Percentiles rank a stretch among this genome's conserved stretches.
Evolutionary conservation across 352 stramenopile genomes (phyloP).

Genomic region (Globisporangium recalcitrans): DNA sequence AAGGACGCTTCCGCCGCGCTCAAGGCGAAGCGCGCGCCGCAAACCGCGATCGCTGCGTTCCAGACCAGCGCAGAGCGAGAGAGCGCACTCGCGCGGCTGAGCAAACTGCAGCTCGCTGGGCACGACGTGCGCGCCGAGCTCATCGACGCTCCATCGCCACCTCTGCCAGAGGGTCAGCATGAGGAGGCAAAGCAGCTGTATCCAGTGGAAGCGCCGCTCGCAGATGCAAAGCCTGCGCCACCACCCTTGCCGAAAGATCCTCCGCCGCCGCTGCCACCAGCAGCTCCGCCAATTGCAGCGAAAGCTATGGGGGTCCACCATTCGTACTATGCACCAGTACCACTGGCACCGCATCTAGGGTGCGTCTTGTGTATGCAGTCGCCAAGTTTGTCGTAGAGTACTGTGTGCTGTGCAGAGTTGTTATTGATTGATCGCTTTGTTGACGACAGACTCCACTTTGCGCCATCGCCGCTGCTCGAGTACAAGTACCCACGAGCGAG

Average conservation of each 20-base stretch:
- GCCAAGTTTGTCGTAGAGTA: constrained; percentile 3
- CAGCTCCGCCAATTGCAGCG: constrained; percentile 2
- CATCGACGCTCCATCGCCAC: constrained; percentile 9
- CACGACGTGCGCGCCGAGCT: constrained; percentile 34
- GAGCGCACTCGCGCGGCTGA: constrained; percentile 38
- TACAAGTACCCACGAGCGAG: constrained; percentile 86
- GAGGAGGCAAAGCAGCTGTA: neutral
- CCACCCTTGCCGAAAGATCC: constrained; percentile 28
- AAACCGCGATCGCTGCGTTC: constrained; percentile 55
- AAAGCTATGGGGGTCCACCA: neutral
- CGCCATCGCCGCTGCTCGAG: constrained; percentile 71
- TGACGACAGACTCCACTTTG: constrained; percentile 66
- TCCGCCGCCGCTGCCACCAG: constrained; percentile 25
- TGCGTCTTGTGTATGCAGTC: constrained; percentile 15
- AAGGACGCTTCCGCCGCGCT: constrained; percentile 24
- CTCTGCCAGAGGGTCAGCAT: neutral
- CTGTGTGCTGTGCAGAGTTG: neutral
- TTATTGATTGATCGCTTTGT: neutral
- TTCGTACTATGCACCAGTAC: constrained; percentile 26
- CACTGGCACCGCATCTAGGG: constrained; percentile 73
- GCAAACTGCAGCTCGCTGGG: constrained; percentile 51
- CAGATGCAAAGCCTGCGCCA: constrained; percentile 13
- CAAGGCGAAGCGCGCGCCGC: constrained; percentile 16
- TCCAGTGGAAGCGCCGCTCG: neutral
- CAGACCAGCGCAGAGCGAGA: constrained; percentile 20